Percentiles rank a stretch among this genome's conserved stretches.
phyloP scores from a whole-genome alignment of 164 flowering plant genomes.

The Nymphaea thermarum region DNA sequence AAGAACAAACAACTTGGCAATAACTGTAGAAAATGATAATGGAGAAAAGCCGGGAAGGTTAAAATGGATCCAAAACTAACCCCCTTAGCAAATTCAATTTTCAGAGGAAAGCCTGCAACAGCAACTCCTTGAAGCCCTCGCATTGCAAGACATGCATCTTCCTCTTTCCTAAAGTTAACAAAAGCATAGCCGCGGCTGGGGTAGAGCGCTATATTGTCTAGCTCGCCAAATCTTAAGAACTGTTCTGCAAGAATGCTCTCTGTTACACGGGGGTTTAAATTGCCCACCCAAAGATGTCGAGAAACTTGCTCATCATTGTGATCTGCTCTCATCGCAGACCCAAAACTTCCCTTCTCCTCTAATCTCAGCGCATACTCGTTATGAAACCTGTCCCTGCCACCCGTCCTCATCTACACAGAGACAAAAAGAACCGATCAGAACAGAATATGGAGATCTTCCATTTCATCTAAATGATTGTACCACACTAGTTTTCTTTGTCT shows the following conservation, averaged over 20 bases:
- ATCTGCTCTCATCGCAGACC: not conserved
- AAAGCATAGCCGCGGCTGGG: constrained; percentile 85
- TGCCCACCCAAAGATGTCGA: constrained; percentile 90
- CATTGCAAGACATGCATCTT: constrained; percentile 66
- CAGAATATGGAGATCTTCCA: not conserved
- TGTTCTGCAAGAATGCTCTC: constrained; percentile 36
- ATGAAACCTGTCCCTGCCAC: constrained; percentile 36
- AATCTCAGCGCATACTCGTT: constrained; percentile 32
- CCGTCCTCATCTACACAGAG: constrained; percentile 25
- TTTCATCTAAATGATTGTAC: not conserved
- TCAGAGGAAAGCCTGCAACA: constrained; percentile 62
- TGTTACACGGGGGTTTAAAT: constrained; percentile 36
- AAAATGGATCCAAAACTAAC: constrained; percentile 41
- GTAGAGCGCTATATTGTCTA: constrained; percentile 64
- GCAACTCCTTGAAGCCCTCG: constrained; percentile 60
- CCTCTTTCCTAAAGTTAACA: constrained; percentile 50
- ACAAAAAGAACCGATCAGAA: not conserved
- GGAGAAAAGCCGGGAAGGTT: not conserved
- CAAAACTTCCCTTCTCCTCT: constrained; percentile 23
- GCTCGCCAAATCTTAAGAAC: constrained; percentile 61
- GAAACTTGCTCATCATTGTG: constrained; percentile 46
- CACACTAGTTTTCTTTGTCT: too few species aligned
- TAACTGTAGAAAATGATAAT: too few species aligned
- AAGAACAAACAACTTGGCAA: not conserved
- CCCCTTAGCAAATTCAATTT: constrained; percentile 94